These are phyloP conservation scores for Aspergillus tanneri DNA, from an alignment of 2,329 filamentous ascomycete species.

Conservation along the genomic window DNA sequence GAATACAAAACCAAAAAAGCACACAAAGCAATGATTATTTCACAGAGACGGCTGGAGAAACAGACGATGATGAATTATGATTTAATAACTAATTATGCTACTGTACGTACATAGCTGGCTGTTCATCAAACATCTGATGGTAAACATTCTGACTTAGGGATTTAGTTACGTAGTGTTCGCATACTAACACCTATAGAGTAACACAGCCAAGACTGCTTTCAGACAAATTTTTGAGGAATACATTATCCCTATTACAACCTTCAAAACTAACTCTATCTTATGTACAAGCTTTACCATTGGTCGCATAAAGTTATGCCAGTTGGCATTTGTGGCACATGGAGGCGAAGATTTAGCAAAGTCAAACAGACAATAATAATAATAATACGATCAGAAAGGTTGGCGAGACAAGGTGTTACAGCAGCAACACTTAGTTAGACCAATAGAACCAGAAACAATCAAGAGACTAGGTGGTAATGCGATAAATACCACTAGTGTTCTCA, in stretches of 20 bases:
- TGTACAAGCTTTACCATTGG: constrained; percentile 36
- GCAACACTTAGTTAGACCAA: constrained; percentile 38
- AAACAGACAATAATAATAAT: constrained; percentile 20
- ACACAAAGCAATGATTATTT: constrained; percentile 12
- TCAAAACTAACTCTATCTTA: constrained; percentile 32
- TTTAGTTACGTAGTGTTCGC: too few relatives aligned
- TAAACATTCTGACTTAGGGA: too few relatives aligned
- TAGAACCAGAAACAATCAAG: constrained; percentile 27
- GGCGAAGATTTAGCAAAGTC: constrained; percentile 22
- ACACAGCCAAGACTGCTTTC: too few relatives aligned
- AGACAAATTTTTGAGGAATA: not conserved
- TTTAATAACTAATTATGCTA: too few relatives aligned
- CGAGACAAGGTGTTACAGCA: constrained; percentile 31
- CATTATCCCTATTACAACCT: constrained; percentile 11
- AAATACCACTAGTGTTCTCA: constrained; percentile 11
- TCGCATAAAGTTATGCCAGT: constrained; percentile 24
- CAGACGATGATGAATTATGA: constrained; percentile 46
- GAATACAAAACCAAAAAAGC: constrained; percentile 11
- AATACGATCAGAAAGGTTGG: constrained; percentile 19
- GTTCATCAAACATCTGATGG: too few relatives aligned
- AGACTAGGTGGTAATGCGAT: too few relatives aligned
- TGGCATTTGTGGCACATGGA: constrained; percentile 23
- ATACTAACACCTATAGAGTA: too few relatives aligned
- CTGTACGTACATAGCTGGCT: too few relatives aligned
- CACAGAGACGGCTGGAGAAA: constrained; percentile 34